Evolutionary conservation across 176 grass and related monocot species (phyloP), one percentile per base, ranked within the genome.

Genomic region (Oryza glaberrima): DNA sequence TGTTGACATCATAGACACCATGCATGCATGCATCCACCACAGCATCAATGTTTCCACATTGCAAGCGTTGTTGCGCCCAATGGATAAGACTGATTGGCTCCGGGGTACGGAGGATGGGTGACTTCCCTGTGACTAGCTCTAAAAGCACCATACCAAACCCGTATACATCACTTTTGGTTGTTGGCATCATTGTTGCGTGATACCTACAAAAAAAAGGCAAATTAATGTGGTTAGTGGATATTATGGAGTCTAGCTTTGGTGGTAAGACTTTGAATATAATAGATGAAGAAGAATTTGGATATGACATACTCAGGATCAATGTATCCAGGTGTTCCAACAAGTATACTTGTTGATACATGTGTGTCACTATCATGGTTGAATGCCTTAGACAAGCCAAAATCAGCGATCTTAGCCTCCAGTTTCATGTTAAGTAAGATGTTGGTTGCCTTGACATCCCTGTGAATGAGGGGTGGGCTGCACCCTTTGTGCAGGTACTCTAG

Each of bases 381-480:
- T 78, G 79, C 67, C 69, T 69, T 90, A 0, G 88, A 83, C 73
- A 90, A 48, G 3, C 88, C 88, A 80, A 90, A 90, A 86, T 90
- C 88, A 4, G 88, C 78, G 52, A 90, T 82, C 76, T 90, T 90
- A 15, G 88, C 88, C 84, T 86, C 74, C n/a, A 86, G n/a, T 4
- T 86, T 83, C 12, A 25, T 11, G 28, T 86, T 75, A 44, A 90
- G 48, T 22, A 86, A 84, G 77, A 90, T 83, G 45, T 90, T 90
- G 54, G 52, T 83, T n/a, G 84, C 43, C 40, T 8, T 41, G 1
- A 41, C 40, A 41, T 41, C 7, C 4, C 40, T 41, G 7, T 41
- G 40, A 41, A 79, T 79, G 35, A 90, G 9, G 7, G 78, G 88
- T 13, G 83, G 83, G 10, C 45, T 86, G 51, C 88, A 90, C 32